Evolutionary conservation across 352 stramenopile species (phyloP).

Genomic region (Plasmopara viticola): DNA sequence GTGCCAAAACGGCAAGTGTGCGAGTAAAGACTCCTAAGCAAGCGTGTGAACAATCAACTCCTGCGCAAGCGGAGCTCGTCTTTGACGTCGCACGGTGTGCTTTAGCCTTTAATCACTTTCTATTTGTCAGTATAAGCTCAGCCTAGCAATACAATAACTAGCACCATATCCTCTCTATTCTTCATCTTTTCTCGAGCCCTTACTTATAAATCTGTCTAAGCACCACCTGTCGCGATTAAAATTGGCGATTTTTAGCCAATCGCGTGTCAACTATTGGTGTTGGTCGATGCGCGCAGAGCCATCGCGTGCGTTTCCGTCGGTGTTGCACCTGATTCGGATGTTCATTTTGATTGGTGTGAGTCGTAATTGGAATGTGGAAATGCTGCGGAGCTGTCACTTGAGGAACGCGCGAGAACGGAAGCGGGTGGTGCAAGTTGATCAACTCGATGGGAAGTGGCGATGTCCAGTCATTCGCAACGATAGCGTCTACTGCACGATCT

Average conservation of each 20-base stretch:
- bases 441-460: constrained; percentile 44
- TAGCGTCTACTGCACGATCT: constrained; percentile 21
- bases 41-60: neutral
- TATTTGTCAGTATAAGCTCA: too few species aligned
- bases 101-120: neutral
- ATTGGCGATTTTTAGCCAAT: neutral
- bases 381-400: constrained; percentile 37
- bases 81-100: neutral
- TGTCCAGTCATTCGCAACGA: constrained; percentile 4
- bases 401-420: constrained; percentile 61
- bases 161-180: too few species aligned
- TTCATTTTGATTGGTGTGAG: constrained; percentile 19
- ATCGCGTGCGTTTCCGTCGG: constrained; percentile 29
- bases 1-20: constrained; percentile 29
- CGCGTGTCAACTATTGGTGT: neutral
- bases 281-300: constrained; percentile 31
- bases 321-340: constrained; percentile 17
- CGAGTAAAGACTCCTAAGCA: constrained; percentile 16
- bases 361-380: constrained; percentile 56
- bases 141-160: too few species aligned
- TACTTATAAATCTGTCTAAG: too few species aligned
- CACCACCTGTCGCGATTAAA: too few species aligned
- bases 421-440: constrained; percentile 49
- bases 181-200: too few species aligned
- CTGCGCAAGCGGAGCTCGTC: neutral